Percentiles rank a stretch among this genome's conserved stretches.
Evolutionary conservation across 306 rosid species (phyloP).

Genomic region (Casuarina cunninghamiana): DNA sequence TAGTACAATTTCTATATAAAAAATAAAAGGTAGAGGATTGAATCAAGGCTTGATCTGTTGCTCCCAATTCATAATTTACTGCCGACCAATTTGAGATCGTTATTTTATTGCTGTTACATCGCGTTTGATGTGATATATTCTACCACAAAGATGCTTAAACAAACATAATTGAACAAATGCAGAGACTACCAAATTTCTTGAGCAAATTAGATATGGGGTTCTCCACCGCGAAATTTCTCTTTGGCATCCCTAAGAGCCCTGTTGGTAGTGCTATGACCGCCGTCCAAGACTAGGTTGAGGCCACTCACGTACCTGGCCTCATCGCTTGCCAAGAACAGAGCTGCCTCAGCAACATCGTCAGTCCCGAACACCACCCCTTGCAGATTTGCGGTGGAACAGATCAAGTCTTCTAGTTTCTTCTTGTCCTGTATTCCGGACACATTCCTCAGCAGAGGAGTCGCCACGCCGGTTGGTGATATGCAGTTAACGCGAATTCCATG

Average conservation of each 20-base stretch:
- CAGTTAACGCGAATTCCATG: slow-evolving; percentile 70
- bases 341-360: slow-evolving; percentile 39
- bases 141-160: not conserved
- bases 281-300: slow-evolving; percentile 35
- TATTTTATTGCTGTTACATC: too few species aligned
- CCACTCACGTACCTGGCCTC: slow-evolving; percentile 39
- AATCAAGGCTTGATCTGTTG: too few species aligned
- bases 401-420: not conserved
- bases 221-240: not conserved
- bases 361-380: slow-evolving; percentile 19
- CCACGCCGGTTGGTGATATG: slow-evolving; percentile 48
- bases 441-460: slow-evolving; percentile 48
- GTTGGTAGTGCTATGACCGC: slow-evolving; percentile 41
- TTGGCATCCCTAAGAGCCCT: not conserved
- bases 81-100: too few species aligned
- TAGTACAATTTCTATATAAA: too few species aligned
- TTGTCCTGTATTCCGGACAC: slow-evolving; percentile 26
- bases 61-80: too few species aligned
- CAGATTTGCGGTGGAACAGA: slow-evolving; percentile 8
- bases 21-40: too few species aligned
- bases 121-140: too few species aligned
- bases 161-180: not conserved
- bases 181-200: too few species aligned
- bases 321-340: slow-evolving; percentile 36
- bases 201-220: not conserved